Conservation (phyloP, 805 yeast genomes). For the Teunomyces barrocoloradensis region DNA sequence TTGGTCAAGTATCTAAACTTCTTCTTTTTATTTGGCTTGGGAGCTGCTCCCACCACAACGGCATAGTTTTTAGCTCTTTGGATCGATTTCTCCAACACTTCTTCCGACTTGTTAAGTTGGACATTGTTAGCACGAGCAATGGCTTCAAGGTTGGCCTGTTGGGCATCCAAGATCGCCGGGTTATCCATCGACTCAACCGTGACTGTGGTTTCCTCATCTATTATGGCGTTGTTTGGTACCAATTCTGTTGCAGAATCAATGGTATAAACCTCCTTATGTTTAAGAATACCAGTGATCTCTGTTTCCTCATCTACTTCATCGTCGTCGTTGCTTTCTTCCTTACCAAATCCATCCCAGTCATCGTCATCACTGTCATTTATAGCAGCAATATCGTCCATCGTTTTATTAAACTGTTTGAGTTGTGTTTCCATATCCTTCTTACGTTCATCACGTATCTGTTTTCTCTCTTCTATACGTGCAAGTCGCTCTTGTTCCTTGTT, state of each 20-base stretch:
- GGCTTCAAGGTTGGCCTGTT: slow-evolving; percentile 34
- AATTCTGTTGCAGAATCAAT: slow-evolving; percentile 21
- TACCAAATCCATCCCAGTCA: slow-evolving; percentile 43
- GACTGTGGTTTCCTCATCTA: slow-evolving; percentile 48
- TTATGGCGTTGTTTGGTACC: slow-evolving; percentile 32
- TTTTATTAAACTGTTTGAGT: slow-evolving; percentile 54
- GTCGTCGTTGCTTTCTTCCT: slow-evolving; percentile 6
- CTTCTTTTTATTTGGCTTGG: slow-evolving; percentile 53
- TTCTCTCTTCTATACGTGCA: slow-evolving; percentile 73
- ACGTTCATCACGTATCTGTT: slow-evolving; percentile 66
- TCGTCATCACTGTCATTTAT: slow-evolving; percentile 12
- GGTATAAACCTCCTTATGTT: slow-evolving; percentile 30
- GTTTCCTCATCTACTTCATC: slow-evolving; percentile 3
- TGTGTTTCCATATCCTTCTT: slow-evolving; percentile 64
- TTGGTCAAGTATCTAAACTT: slow-evolving; percentile 88
- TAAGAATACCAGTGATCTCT: slow-evolving; percentile 10
- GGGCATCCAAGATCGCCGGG: slow-evolving; percentile 34
- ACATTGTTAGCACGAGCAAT: slow-evolving; percentile 68
- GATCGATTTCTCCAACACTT: slow-evolving; percentile 71
- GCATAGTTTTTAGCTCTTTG: slow-evolving; percentile 84
- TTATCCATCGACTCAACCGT: slow-evolving; percentile 57
- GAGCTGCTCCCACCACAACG: slow-evolving; percentile 49
- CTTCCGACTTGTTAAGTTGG: slow-evolving; percentile 62
- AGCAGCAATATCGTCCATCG: slow-evolving; percentile 25
- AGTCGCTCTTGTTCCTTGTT: slow-evolving; percentile 75